phyloP scores from a whole-genome alignment of 164 flowering plant species.

The Santalum album region DNA sequence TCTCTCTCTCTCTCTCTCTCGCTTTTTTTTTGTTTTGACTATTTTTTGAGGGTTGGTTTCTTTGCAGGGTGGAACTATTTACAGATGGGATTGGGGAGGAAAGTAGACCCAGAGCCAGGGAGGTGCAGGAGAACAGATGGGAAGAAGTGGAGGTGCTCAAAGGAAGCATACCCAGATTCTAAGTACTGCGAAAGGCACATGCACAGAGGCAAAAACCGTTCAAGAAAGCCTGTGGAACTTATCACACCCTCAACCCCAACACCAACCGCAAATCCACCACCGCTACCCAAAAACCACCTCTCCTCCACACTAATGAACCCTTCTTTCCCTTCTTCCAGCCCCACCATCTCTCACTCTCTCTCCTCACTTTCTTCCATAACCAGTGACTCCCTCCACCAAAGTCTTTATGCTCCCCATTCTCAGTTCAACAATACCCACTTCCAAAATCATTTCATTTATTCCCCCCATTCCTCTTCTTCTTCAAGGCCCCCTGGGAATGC shows the following conservation, averaged over 20 bases:
- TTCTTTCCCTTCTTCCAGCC: conserved; percentile 1
- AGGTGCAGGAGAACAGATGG: conserved; percentile 94
- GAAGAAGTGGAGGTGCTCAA: conserved; percentile 88
- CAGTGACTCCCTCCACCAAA: conserved; percentile 11
- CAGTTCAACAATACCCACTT: conserved; percentile 9
- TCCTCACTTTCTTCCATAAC: conserved; percentile 14
- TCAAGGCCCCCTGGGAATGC: conserved; percentile 25
- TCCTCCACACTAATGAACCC: background rate
- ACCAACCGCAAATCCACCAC: conserved; percentile 6
- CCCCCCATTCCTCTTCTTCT: conserved; percentile 30
- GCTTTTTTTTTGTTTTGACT: too few species aligned
- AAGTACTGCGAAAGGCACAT: conserved; percentile 91
- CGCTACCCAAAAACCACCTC: conserved; percentile 16
- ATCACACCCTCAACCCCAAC: conserved; percentile 12
- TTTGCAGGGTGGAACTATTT: conserved; percentile 73
- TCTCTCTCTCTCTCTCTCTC: background rate
- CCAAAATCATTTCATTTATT: conserved; percentile 17
- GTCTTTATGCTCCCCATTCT: conserved; percentile 15
- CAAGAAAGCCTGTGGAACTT: conserved; percentile 96
- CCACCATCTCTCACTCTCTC: conserved; percentile 11
- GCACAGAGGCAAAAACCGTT: conserved; percentile 94
- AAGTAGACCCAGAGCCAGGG: conserved; percentile 83
- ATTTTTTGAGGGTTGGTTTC: conserved; percentile 4
- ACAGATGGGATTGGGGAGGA: conserved; percentile 65
- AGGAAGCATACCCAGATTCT: conserved; percentile 73